Evolutionary conservation across 306 rosid species (phyloP), one percentile per base, ranked within the genome.

Genomic region (Malus asiatica): DNA sequence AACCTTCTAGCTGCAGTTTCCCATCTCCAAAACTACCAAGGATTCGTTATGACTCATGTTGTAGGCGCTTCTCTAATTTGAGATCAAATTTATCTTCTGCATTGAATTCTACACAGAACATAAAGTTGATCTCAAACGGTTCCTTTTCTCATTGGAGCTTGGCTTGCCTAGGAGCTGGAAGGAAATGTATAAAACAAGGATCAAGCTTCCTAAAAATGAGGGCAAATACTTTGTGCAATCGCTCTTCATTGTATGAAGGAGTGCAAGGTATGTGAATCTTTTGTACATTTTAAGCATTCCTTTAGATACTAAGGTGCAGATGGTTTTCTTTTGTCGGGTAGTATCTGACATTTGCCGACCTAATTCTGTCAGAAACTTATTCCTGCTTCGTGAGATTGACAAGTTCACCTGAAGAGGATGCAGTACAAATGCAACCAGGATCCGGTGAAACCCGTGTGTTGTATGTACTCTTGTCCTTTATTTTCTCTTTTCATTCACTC

Each of bases 371-470:
- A 81, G 86, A 78, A 73, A 76, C 71, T 63, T 81, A 75, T 65
- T 59, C 81, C 62, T 84, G 83, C 74, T 66, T 53, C 66, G 57
- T 81, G 38, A 81, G 78, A 74, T 52, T 85, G 81, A 85, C 70
- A 60, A 81, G 83, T 73, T 85, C 83, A 65, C 55, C 79, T 57
- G 77, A 85, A 16, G 81, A 75, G 58, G 75, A 81, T 62, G 79
- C 74, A 23, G 52, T 81, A 44, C 70, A 40, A 22, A 75, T 81
- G 81, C 78, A 74, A 72, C 81, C 83, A 25, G 88, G 88, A 78
- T 78, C 77, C 12, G 58, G 83, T 22, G 81, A 78, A 73, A 55
- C 78, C 51, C 74, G 46, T 44, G 68, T 78, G 45, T 76, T 85
- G 88, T 81, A 58, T 23, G 88, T 71, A 30, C 61, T 48, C 72